Evolutionary conservation across 164 flowering plant species (phyloP), one percentile per base, ranked within the genome.

Genomic region (Tinospora cordifolia): DNA sequence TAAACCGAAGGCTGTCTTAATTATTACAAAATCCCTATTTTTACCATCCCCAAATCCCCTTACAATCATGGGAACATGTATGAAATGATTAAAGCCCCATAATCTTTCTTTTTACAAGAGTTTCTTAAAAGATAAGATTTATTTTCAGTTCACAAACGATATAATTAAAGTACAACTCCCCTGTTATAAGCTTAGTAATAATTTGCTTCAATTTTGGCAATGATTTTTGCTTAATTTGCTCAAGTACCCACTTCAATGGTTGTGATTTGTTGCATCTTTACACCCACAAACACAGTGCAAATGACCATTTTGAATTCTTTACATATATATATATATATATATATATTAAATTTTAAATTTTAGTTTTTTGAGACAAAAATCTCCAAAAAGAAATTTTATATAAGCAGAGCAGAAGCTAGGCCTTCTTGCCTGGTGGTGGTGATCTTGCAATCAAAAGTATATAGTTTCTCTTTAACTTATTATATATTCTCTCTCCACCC

Each of bases 61-160:
- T 30, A 30, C 2, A 30, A 30, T 30, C 36, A 30, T 30, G 36
- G 36, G 36, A 30, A 30, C 3, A 22, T n/a, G 60, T 54, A 9
- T 54, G 60, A 54, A 54, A 54, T 54, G 60, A 54, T 54, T 54
- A 54, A 54, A 54, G 60, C 60, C n/a, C 24, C 8, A 19, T 8
- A 30, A 30, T 30, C n/a, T 54, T 54, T 54, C 24, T 22, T 54
- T 2, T 54, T 17, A 17, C 7, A n/a, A 54, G 21, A 8, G 21
- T 54, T 54, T 54, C 60, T 54, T 54, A 54, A 54, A 54, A 54
- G 60, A 54, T 19, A 54, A 54, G 60, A n/a, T 54, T 54, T 54
- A 8, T n/a, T 54, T 54, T 54, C 60, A 9, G n/a, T 54, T 54
- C 60, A 54, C 60, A 54, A 22, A 54, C n/a, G 24, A 54, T 21